phyloP scores from a whole-genome alignment of 2,329 filamentous ascomycete species.

The Colletotrichum lupini region DNA sequence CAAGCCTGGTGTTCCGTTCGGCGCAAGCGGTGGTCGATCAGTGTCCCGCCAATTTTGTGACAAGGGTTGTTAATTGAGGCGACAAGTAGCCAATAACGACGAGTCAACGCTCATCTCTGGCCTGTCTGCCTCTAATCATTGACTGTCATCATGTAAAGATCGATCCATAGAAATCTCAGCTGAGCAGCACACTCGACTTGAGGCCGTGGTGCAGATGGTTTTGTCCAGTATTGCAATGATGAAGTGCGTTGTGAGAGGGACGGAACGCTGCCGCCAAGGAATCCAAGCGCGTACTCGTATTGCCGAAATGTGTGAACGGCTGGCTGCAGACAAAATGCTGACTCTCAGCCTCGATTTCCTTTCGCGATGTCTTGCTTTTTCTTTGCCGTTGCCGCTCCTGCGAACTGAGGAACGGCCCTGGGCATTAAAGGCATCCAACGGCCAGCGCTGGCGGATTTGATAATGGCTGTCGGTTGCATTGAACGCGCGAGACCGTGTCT shows the following conservation, averaged over 20 bases:
- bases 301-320: background rate
- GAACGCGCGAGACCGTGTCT: background rate
- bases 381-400: slow-evolving; percentile 14
- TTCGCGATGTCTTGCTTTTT: background rate
- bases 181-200: background rate
- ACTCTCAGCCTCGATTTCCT: slow-evolving; percentile 2
- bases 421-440: background rate
- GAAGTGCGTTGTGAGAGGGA: background rate
- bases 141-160: background rate
- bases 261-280: background rate
- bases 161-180: background rate
- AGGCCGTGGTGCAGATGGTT: slow-evolving; percentile 1
- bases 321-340: background rate
- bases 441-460: slow-evolving; percentile 1
- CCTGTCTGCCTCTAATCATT: background rate
- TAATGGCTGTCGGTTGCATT: slow-evolving; percentile 4
- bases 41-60: background rate
- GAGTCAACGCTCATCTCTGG: background rate
- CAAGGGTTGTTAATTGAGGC: slow-evolving; percentile 1
- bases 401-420: background rate
- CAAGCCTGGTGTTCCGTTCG: background rate
- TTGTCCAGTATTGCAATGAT: background rate
- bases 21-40: slow-evolving; percentile 5
- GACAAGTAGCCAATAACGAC: background rate
- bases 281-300: slow-evolving; percentile 24